Conservation (phyloP, 1,284 basidiomycete genomes). For the Ceratobasidium sp. region DNA sequence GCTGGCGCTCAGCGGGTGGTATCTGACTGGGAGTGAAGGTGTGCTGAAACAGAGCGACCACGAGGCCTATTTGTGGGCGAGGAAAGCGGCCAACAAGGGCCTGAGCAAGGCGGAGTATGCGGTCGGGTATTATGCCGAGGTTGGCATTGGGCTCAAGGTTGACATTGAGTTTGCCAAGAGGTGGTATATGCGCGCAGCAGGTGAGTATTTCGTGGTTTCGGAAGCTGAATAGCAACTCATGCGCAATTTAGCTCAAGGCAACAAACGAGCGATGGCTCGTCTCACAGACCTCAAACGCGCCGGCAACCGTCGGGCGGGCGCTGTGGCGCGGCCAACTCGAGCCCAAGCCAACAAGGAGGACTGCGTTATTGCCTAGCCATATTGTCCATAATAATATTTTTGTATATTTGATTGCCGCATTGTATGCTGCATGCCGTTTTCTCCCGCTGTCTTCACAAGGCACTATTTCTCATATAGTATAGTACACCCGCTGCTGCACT, state of each 20-base stretch:
- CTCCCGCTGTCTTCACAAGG: not conserved
- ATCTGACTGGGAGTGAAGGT: conserved; percentile 92
- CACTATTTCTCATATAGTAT: conserved; percentile 10
- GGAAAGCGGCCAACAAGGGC: conserved; percentile 91
- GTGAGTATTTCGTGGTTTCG: conserved; percentile 58
- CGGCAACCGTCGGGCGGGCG: conserved; percentile 70
- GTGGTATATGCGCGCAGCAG: conserved; percentile 98
- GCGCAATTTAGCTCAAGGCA: conserved; percentile 76
- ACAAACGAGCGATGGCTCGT: conserved; percentile 93
- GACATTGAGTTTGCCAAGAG: conserved; percentile 95
- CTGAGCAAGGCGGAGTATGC: conserved; percentile 95
- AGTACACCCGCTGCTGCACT: conserved; percentile 17
- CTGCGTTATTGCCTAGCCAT: conserved; percentile 74
- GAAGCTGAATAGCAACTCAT: conserved; percentile 5
- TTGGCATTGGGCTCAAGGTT: conserved; percentile 96
- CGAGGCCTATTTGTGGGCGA: conserved; percentile 96
- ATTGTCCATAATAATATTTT: conserved; percentile 5
- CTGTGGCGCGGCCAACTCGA: conserved; percentile 82
- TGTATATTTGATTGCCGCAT: conserved; percentile 7
- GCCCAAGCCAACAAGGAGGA: conserved; percentile 86
- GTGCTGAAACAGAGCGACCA: conserved; percentile 97
- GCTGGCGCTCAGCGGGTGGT: conserved; percentile 96
- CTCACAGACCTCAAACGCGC: conserved; percentile 88
- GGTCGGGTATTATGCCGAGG: conserved; percentile 96
- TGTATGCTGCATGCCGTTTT: conserved; percentile 20